Conservation (phyloP, 768 basidiomycete genomes). For the Russula virescens region DNA sequence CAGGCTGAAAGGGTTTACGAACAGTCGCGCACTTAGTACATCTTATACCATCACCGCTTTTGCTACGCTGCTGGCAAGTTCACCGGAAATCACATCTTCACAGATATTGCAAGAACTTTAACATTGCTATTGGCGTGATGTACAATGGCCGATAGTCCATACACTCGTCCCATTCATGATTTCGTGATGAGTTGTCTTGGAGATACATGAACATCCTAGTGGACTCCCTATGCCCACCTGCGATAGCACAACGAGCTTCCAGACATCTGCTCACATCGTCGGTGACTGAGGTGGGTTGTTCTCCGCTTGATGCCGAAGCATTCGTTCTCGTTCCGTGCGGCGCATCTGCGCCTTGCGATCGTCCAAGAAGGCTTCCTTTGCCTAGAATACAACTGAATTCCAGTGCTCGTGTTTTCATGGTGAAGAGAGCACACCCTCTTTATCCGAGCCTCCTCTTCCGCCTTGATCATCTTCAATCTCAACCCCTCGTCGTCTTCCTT, state of each 20-base stretch:
- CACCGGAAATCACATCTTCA: not conserved
- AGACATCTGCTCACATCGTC: not conserved
- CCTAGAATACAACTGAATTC: slow-evolving; percentile 37
- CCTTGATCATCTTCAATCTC: slow-evolving; percentile 54
- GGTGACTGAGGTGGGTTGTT: not conserved
- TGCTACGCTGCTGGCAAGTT: not conserved
- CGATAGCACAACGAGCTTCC: not conserved
- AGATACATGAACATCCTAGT: not conserved
- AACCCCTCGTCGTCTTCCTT: slow-evolving; percentile 45
- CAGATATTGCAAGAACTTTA: not conserved
- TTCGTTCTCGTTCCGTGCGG: slow-evolving; percentile 54
- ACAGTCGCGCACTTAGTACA: not conserved
- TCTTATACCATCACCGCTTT: not conserved
- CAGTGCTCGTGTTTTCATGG: not conserved
- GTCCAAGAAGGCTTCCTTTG: slow-evolving; percentile 74
- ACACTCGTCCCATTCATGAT: not conserved
- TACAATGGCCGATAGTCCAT: not conserved
- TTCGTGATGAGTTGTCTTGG: not conserved
- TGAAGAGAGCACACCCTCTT: slow-evolving; percentile 42
- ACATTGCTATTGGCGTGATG: not conserved
- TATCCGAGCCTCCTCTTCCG: slow-evolving; percentile 45
- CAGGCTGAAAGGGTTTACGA: slow-evolving; percentile 12
- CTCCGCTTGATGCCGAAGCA: not conserved
- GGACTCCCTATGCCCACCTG: not conserved
- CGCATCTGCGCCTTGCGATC: slow-evolving; percentile 58